phyloP scores from a whole-genome alignment of 2,329 filamentous ascomycete genomes.

The Fusarium udum region DNA sequence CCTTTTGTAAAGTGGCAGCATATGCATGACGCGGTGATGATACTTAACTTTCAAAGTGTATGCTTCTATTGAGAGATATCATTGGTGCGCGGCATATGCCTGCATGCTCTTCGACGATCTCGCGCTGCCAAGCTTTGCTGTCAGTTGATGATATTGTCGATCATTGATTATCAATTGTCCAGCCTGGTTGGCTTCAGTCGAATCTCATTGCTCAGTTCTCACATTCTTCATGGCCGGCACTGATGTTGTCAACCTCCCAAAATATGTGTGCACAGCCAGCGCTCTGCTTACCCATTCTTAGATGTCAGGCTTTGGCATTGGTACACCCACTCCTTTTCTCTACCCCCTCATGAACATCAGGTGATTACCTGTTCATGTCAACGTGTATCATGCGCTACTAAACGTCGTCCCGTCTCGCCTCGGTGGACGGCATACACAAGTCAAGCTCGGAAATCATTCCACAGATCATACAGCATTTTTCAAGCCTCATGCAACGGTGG shows the following conservation, averaged over 20 bases:
- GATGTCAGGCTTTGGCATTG: too few relatives aligned
- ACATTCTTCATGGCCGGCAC: not conserved
- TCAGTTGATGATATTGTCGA: conserved; percentile 1
- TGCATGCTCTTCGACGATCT: not conserved
- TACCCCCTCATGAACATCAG: not conserved
- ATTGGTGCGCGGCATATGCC: not conserved
- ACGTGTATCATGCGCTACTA: not conserved
- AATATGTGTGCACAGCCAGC: too few relatives aligned
- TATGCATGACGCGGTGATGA: not conserved
- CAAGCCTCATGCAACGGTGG: not conserved
- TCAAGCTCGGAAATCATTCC: not conserved
- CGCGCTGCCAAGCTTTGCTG: not conserved
- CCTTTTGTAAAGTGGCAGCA: not conserved
- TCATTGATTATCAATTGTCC: not conserved
- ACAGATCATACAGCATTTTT: not conserved
- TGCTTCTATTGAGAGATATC: not conserved
- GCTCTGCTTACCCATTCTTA: not conserved
- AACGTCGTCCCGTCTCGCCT: not conserved
- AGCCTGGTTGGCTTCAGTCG: not conserved
- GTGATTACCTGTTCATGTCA: not conserved
- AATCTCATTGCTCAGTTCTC: not conserved
- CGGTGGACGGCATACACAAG: not conserved
- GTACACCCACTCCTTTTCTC: not conserved
- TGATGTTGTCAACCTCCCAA: not conserved
- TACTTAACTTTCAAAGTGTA: not conserved